Evolutionary conservation across 2,329 filamentous ascomycete genomes (phyloP).

Genomic region (Cercospora janseana): DNA sequence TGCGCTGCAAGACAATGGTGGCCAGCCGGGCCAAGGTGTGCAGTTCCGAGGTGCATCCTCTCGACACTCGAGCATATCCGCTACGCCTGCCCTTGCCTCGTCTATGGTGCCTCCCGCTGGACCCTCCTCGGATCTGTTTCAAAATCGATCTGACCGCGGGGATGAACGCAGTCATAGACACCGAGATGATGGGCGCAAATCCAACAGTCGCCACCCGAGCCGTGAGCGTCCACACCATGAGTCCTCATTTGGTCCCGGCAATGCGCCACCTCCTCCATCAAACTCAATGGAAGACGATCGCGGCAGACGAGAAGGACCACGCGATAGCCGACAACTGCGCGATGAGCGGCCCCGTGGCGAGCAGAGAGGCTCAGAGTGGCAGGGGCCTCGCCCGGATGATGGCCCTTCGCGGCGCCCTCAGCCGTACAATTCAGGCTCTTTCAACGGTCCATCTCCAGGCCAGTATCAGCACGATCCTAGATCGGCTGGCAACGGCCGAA

Average conservation of each 20-base stretch:
- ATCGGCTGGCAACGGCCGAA: constrained; percentile 22
- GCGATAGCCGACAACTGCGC: constrained; percentile 30
- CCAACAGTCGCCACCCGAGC: constrained; percentile 32
- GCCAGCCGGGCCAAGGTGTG: constrained; percentile 27
- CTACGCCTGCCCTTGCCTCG: constrained; percentile 20
- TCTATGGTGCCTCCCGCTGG: constrained; percentile 27
- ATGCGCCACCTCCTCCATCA: constrained; percentile 24
- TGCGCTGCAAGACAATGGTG: constrained; percentile 26
- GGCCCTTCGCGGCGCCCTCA: constrained; percentile 21
- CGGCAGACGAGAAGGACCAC: constrained; percentile 24
- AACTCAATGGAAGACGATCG: constrained; percentile 29
- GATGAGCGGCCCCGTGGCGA: constrained; percentile 25
- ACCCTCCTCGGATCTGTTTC: constrained; percentile 27
- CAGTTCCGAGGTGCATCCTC: constrained; percentile 37
- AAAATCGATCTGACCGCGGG: constrained; percentile 21
- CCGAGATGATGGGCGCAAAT: constrained; percentile 32
- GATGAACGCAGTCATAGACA: constrained; percentile 25
- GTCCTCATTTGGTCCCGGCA: constrained; percentile 8
- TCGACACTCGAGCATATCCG: constrained; percentile 28
- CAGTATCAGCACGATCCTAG: constrained; percentile 28
- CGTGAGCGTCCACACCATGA: constrained; percentile 30
- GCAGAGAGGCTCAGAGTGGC: constrained; percentile 11
- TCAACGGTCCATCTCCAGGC: constrained; percentile 15
- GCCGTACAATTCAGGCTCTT: constrained; percentile 16
- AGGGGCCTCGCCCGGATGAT: constrained; percentile 20